Evolutionary conservation across 352 stramenopile species (phyloP).

Genomic region (Globisporangium cylindrosporum): DNA sequence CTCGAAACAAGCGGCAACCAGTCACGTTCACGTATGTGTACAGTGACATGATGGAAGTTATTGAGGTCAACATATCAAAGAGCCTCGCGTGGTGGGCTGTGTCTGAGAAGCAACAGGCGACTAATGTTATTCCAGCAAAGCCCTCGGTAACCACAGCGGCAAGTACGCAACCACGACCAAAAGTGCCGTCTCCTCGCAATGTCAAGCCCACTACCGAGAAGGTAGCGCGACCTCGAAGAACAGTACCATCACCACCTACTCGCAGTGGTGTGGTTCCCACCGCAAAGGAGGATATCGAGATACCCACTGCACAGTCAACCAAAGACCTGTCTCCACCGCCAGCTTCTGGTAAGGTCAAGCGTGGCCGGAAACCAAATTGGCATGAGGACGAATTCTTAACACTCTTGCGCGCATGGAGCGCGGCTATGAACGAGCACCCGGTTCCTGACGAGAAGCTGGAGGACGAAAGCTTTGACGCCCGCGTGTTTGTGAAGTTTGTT

Average conservation of each 20-base stretch:
- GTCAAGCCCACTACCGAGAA: background rate
- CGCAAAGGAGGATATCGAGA: background rate
- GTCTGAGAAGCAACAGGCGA: background rate
- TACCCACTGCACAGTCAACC: background rate
- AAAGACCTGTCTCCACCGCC: background rate
- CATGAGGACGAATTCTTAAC: background rate
- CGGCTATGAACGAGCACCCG: background rate
- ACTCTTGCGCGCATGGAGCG: conserved; percentile 5
- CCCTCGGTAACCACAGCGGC: background rate
- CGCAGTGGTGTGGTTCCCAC: background rate
- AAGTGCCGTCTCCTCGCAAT: background rate
- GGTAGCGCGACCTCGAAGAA: background rate
- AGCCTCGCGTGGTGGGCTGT: background rate
- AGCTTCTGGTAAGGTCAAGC: background rate
- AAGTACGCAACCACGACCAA: background rate
- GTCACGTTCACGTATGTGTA: background rate
- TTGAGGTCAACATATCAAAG: background rate
- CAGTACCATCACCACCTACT: background rate
- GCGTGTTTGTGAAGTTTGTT: background rate
- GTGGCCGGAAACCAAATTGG: conserved; percentile 3
- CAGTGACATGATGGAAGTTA: background rate
- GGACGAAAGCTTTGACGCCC: background rate
- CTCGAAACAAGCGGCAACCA: background rate
- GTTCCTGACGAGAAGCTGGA: background rate
- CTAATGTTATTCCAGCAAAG: background rate